Evolutionary conservation across 176 grass and related monocot genomes (phyloP).

Genomic region (sorghum (Sorghum bicolor)): Sorghum_bicolor_NCBIv3 NC_012878.2:56422001-56422500

Average conservation of each 20-base stretch:
- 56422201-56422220: conserved; percentile 30
- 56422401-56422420: no score
- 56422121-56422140: background rate
- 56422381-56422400: no score
- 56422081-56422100: background rate
- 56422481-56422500: no score
- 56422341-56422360: no score
- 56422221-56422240: background rate
- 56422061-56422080: conserved; percentile 12
- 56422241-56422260: background rate
- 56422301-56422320: background rate
- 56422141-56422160: conserved; percentile 89
- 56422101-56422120: background rate
- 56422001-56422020: conserved; percentile 81
- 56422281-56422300: background rate
- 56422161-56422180: conserved; percentile 89
- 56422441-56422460: no score
- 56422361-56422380: no score
- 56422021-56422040: conserved; percentile 56
- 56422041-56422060: conserved; percentile 38
- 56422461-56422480: no score
- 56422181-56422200: conserved; percentile 52
- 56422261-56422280: background rate
- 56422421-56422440: no score
- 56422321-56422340: no score